A percentile compares a stretch with the other conserved stretches of the same genome.
Evolutionary conservation across 2,329 filamentous ascomycete species (phyloP).

Genomic region (Ilyonectria mors-panacis): DNA sequence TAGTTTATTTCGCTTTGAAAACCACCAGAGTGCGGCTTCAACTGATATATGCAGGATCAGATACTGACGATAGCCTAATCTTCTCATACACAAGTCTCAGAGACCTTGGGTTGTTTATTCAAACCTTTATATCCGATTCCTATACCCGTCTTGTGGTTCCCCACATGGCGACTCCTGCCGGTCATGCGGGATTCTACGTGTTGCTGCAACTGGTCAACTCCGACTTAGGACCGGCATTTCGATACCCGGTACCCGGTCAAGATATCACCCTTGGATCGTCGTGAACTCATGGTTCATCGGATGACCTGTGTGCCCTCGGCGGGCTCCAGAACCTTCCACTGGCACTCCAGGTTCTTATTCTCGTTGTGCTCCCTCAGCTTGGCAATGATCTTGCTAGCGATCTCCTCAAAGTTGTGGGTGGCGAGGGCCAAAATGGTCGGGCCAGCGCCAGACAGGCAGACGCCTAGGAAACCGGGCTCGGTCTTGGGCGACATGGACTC

Average conservation of each 20-base stretch:
- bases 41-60: not conserved
- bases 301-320: constrained; percentile 77
- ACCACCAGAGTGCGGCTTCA: not conserved
- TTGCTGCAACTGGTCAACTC: constrained; percentile 25
- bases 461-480: constrained; percentile 90
- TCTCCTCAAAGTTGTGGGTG: constrained; percentile 89
- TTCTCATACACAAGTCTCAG: not conserved
- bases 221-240: not conserved
- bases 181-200: constrained; percentile 22
- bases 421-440: constrained; percentile 95
- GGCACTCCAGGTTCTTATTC: constrained; percentile 79
- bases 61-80: not conserved
- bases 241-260: not conserved
- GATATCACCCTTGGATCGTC: not conserved
- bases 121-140: not conserved
- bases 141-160: constrained; percentile 5
- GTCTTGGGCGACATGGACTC: constrained; percentile 90
- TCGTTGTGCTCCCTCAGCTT: constrained; percentile 75
- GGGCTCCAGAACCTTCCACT: constrained; percentile 90
- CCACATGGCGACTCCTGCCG: constrained; percentile 4
- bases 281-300: constrained; percentile 44
- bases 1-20: not conserved
- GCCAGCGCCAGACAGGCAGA: constrained; percentile 94
- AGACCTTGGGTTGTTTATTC: constrained; percentile 1
- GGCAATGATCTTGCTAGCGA: constrained; percentile 83